Evolutionary conservation across 192 early-diverging fungal species (phyloP).

Genomic region (Entomortierella beljakovae): DNA sequence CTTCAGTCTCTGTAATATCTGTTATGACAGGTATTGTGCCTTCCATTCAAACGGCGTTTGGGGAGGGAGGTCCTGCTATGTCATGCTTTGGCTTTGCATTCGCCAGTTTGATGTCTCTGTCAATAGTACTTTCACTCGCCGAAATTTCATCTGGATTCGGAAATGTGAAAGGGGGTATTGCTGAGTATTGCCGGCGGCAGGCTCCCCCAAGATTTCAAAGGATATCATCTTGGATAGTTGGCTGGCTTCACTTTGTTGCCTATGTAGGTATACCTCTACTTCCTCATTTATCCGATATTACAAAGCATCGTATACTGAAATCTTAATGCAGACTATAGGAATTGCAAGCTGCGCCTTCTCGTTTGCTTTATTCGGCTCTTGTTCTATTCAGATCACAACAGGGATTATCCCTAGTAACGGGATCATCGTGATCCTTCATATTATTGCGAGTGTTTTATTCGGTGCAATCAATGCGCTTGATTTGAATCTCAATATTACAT

Average conservation of each 20-base stretch:
- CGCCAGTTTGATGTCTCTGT: conserved; percentile 8
- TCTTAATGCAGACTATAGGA: conserved; percentile 14
- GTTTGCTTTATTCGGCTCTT: conserved; percentile 23
- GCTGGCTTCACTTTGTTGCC: conserved; percentile 45
- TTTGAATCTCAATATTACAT: conserved; percentile 20
- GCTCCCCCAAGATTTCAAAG: conserved; percentile 17
- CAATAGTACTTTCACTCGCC: conserved; percentile 32
- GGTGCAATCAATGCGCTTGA: conserved; percentile 26
- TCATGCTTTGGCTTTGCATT: conserved; percentile 38
- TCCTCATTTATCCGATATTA: background rate
- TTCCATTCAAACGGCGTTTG: conserved; percentile 14
- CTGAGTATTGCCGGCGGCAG: conserved; percentile 34
- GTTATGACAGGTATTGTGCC: conserved; percentile 36
- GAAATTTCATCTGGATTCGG: conserved; percentile 43
- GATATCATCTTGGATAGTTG: conserved; percentile 35
- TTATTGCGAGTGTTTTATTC: conserved; percentile 17
- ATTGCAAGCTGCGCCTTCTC: conserved; percentile 36
- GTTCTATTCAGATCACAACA: conserved; percentile 22
- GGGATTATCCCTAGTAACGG: conserved; percentile 10
- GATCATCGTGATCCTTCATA: conserved; percentile 31
- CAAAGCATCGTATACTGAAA: too few species aligned
- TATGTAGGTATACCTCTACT: conserved; percentile 16
- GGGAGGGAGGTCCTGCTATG: conserved; percentile 23
- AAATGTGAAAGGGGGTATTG: conserved; percentile 35
- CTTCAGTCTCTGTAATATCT: conserved; percentile 17